Evolutionary conservation across 164 flowering plant species (phyloP).

Genomic region (Vitis rupestris): DNA sequence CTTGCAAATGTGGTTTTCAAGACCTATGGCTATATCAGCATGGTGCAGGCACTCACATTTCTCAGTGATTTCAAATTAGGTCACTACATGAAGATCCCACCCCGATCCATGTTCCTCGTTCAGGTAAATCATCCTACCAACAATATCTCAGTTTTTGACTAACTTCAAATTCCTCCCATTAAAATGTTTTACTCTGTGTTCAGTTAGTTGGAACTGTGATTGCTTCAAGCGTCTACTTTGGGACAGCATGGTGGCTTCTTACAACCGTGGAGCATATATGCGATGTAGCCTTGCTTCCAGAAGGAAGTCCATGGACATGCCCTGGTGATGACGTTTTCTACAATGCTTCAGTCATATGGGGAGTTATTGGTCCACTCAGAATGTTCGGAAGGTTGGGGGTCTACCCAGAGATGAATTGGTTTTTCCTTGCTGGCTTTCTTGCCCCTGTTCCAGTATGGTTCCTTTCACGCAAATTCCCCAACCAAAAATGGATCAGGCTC

Average conservation of each 20-base stretch:
- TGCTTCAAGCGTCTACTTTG: constrained; percentile 38
- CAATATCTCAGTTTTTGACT: too few species aligned
- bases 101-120: constrained; percentile 53
- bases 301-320: constrained; percentile 72
- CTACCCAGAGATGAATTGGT: constrained; percentile 48
- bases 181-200: background rate
- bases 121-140: constrained; percentile 32
- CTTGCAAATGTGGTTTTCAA: constrained; percentile 65
- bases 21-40: constrained; percentile 66
- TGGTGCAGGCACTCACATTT: constrained; percentile 51
- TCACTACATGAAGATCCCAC: constrained; percentile 70
- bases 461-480: constrained; percentile 32
- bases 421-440: constrained; percentile 46
- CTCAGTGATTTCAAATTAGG: constrained; percentile 58
- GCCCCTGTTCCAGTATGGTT: constrained; percentile 51
- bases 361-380: constrained; percentile 51
- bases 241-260: constrained; percentile 66
- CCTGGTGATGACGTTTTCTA: constrained; percentile 54
- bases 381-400: constrained; percentile 46
- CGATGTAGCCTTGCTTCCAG: constrained; percentile 26
- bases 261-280: constrained; percentile 42
- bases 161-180: too few species aligned
- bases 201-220: constrained; percentile 54
- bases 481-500: constrained; percentile 49
- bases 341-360: constrained; percentile 71